Evolutionary conservation across 225 moss, liverwort and hornwort genomes (phyloP).

Genomic region (Lunularia cruciata): DNA sequence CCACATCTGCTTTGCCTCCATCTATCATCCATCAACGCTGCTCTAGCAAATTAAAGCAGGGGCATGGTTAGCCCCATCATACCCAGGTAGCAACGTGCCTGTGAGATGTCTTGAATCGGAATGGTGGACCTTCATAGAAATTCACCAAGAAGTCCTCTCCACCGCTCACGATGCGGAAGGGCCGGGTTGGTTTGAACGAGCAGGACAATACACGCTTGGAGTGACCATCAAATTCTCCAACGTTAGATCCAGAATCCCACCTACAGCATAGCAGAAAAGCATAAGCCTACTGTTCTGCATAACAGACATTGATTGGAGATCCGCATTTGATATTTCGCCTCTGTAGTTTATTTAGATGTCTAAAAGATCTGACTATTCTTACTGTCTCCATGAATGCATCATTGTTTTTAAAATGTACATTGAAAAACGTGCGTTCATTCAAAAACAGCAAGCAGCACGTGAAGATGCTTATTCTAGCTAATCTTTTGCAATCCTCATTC

Average conservation of each 20-base stretch:
- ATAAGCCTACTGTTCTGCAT: background rate
- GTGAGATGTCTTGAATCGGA: slow-evolving; percentile 86
- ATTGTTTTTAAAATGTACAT: no score
- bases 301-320: no score
- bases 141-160: slow-evolving; percentile 97
- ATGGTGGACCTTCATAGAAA: slow-evolving; percentile 93
- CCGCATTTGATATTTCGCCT: no score
- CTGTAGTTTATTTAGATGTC: no score
- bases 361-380: no score
- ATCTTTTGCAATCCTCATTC: no score
- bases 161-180: slow-evolving; percentile 76
- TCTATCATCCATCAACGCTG: background rate
- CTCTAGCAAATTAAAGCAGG: background rate
- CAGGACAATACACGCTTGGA: slow-evolving; percentile 93
- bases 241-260: slow-evolving; percentile 99
- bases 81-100: slow-evolving; percentile 63
- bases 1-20: background rate
- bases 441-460: no score
- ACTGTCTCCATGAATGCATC: no score
- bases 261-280: slow-evolving; percentile 33
- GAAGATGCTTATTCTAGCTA: no score
- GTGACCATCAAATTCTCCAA: slow-evolving; percentile 94
- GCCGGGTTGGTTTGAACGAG: slow-evolving; percentile 86
- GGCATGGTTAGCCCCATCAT: slow-evolving; percentile 33
- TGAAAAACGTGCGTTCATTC: no score